Conservation (phyloP, 2,329 filamentous ascomycete species). For the Lithohypha guttulata region DNA sequence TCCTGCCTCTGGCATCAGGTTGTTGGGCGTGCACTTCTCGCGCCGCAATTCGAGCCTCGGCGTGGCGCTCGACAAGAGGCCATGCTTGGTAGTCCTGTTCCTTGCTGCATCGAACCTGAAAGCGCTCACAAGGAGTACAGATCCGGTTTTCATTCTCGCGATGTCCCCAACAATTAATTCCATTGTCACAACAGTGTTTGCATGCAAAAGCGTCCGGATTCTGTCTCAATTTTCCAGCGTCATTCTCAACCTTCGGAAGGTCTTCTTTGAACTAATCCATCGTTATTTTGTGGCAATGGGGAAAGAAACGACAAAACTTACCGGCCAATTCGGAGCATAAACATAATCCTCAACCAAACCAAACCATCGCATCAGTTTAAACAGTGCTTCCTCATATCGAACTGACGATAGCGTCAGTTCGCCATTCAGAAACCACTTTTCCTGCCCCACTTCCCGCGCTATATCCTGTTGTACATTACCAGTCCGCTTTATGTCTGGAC, state of each 20-base stretch:
- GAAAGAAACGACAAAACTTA: neutral
- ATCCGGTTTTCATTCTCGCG: neutral
- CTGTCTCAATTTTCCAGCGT: neutral
- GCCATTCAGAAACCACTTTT: too few relatives aligned
- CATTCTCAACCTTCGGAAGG: too few relatives aligned
- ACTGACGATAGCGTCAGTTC: neutral
- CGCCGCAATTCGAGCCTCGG: too few relatives aligned
- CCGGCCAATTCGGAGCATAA: constrained; percentile 1
- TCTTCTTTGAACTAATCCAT: neutral
- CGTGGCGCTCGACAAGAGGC: too few relatives aligned
- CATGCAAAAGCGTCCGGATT: constrained; percentile 3
- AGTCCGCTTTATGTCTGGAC: too few relatives aligned
- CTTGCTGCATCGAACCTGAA: neutral
- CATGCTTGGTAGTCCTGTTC: neutral
- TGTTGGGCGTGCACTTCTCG: too few relatives aligned
- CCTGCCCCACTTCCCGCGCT: too few relatives aligned
- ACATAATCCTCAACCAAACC: constrained; percentile 1
- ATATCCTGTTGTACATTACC: too few relatives aligned
- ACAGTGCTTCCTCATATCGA: too few relatives aligned
- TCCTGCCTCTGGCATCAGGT: too few relatives aligned
- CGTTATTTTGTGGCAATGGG: neutral
- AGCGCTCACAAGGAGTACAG: neutral
- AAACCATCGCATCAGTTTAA: constrained; percentile 1
- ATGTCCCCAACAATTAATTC: neutral
- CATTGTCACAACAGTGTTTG: neutral